These are phyloP conservation scores for Leonotis leonurus DNA, from an alignment of 257 asterid species.

Conservation along the genomic window DNA sequence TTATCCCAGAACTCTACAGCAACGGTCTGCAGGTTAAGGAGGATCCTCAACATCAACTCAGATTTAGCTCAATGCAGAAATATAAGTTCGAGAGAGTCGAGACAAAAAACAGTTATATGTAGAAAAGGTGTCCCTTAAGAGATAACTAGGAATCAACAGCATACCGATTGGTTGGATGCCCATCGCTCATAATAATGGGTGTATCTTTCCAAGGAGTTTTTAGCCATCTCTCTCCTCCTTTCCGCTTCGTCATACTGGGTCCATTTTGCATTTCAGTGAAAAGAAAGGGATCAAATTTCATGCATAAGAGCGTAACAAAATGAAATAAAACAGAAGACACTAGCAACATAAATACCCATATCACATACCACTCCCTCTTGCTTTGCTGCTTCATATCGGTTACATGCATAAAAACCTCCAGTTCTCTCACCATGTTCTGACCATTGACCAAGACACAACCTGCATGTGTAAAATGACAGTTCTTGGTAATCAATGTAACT, in stretches of 20 bases:
- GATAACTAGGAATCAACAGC: conserved; percentile 20
- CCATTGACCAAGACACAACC: conserved; percentile 98
- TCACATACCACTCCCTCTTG: conserved; percentile 91
- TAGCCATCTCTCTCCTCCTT: conserved; percentile 9
- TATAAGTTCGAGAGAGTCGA: too few relatives aligned
- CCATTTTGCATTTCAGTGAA: not conserved
- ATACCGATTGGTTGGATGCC: conserved; percentile 55
- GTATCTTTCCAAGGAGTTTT: conserved; percentile 7
- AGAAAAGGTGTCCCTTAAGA: too few relatives aligned
- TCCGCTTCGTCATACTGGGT: not conserved
- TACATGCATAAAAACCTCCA: conserved; percentile 98
- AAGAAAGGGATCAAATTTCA: conserved; percentile 1
- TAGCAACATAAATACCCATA: conserved; percentile 4
- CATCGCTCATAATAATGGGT: conserved; percentile 32
- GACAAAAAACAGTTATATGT: too few relatives aligned
- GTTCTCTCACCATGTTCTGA: conserved; percentile 98
- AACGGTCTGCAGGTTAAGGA: not conserved
- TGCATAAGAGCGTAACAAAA: not conserved
- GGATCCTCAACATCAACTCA: too few relatives aligned
- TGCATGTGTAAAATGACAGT: conserved; percentile 24
- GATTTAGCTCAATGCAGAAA: too few relatives aligned
- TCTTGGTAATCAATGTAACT: too few relatives aligned
- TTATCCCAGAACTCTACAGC: not conserved
- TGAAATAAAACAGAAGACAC: not conserved
- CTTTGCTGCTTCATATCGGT: conserved; percentile 96